A percentile compares a stretch with the other conserved stretches of the same genome.
phyloP scores from a whole-genome alignment of 1,284 basidiomycete species.

The Limonomyces culmigenus region DNA sequence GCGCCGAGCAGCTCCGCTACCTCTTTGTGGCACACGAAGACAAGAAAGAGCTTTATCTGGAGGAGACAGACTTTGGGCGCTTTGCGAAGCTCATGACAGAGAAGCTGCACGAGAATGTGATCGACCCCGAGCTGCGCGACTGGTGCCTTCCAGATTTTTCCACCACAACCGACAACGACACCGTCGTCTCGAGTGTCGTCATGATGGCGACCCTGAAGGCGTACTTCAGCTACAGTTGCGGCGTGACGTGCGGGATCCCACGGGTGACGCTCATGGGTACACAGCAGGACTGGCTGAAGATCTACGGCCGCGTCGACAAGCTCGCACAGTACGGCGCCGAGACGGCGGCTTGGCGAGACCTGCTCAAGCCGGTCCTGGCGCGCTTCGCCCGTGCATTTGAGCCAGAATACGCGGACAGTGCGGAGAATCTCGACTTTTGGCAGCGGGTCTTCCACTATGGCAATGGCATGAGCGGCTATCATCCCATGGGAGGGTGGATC shows the following conservation, averaged over 20 bases:
- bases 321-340: constrained; percentile 19
- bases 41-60: constrained; percentile 16
- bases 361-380: constrained; percentile 18
- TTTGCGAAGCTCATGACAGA: constrained; percentile 17
- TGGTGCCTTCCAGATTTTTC: constrained; percentile 30
- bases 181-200: constrained; percentile 19
- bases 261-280: constrained; percentile 26
- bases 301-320: constrained; percentile 17
- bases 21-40: constrained; percentile 24
- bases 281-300: constrained; percentile 18
- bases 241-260: constrained; percentile 25
- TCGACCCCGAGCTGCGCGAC: constrained; percentile 17
- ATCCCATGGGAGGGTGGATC: constrained; percentile 17
- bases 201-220: constrained; percentile 26
- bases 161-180: constrained; percentile 26
- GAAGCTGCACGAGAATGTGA: constrained; percentile 18
- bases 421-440: constrained; percentile 20
- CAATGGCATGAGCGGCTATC: constrained; percentile 9
- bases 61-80: constrained; percentile 14
- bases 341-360: constrained; percentile 15
- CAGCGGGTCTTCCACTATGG: constrained; percentile 11
- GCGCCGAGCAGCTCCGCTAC: constrained; percentile 20
- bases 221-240: constrained; percentile 19
- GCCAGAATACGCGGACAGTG: background rate
- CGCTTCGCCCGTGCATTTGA: constrained; percentile 21